Base-by-base conservation (phyloP, 1,139 yeast genomes). In the Yarrowia galli region DNA sequence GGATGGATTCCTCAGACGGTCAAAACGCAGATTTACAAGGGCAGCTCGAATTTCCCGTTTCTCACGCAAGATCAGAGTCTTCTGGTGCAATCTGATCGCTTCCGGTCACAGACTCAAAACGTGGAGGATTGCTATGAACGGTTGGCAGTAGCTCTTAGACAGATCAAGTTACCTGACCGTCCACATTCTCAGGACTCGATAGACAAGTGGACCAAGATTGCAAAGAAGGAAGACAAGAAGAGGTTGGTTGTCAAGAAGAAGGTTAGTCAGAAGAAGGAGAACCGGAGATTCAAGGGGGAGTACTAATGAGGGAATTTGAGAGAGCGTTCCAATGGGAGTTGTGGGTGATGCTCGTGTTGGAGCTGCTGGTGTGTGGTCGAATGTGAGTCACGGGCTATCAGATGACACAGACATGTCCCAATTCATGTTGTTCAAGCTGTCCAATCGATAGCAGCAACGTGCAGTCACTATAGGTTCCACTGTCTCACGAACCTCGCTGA, bases 1-100 rank as follows among this genome's bases (percentile, higher is more conserved):
- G 72, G 73, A 8, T 91, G 96, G 96, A 82, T 92, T 1, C 96
- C 97, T 0, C 71, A 70, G 4, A 81, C 83, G 0, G 78, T 87
- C 1, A 79, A 84, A 67, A 73, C 76, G 9, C 89, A 86, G 72
- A 65, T 74, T 38, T 63, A 46, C 10, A 58, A 20, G 67, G 73
- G 10, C 64, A 68, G 75, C 72, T 71, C 79, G 13, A n/a, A 4
- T 71, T 83, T 89, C 61, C 78, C 89, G 35, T 90, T 86, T 75
- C 82, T 85, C 68, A 87, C 89, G 1, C 84, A 84, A 69, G 74
- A 76, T 1, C 23, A 25, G 2, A 92, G 92, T 0, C 70, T 91
- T 0, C 77, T 89, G 12, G 82, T 91, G 2, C 89, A 86, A 70
- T 84, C 89, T 56, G 96, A 90, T 71, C 74, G 79, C 13, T 79